A percentile compares a stretch with the other conserved stretches of the same genome.
These are phyloP conservation scores for Neofusicoccum laricinum DNA, from an alignment of 2,329 filamentous ascomycete species.

Conservation along the genomic window DNA sequence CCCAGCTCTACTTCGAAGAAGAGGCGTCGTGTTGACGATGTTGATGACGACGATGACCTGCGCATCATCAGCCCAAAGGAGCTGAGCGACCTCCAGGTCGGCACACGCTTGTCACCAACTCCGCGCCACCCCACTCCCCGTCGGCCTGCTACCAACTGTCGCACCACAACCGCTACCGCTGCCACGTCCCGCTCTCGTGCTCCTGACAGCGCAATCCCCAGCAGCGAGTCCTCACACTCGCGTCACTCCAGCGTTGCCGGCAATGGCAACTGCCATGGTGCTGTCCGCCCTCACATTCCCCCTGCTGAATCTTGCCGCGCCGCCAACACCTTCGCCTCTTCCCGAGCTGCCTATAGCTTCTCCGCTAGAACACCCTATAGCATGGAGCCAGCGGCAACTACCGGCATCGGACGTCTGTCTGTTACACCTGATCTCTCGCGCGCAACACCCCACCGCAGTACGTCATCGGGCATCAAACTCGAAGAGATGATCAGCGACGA, in stretches of 20 bases:
- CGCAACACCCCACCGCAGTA: not conserved
- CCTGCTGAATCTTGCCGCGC: no score
- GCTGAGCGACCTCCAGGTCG: not conserved
- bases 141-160: not conserved
- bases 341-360: not conserved
- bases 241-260: not conserved
- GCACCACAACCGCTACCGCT: not conserved
- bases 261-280: not conserved
- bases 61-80: not conserved
- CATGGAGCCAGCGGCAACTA: not conserved
- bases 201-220: not conserved
- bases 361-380: not conserved
- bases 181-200: not conserved
- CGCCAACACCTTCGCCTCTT: not conserved
- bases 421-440: not conserved
- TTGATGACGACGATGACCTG: not conserved
- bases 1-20: not conserved
- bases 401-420: not conserved
- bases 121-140: not conserved
- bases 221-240: not conserved
- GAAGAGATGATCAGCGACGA: not conserved
- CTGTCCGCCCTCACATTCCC: no score
- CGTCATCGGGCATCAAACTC: not conserved
- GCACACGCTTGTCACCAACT: not conserved
- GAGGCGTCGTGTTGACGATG: not conserved